These are phyloP conservation scores for Lodderomyces jiufengensis DNA, from an alignment of 1,139 yeast species.

Conservation along the genomic window DNA sequence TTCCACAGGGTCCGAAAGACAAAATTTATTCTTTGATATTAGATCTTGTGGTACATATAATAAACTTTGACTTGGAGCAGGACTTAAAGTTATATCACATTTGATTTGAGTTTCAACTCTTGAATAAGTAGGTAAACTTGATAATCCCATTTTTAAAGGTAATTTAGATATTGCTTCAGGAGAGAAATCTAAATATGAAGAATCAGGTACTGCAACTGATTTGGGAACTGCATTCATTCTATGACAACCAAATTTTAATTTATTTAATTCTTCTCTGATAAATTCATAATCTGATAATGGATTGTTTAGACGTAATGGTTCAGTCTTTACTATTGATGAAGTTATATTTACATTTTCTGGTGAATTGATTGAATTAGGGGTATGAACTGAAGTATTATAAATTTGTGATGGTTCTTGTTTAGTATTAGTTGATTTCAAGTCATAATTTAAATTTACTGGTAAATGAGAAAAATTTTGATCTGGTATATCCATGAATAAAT, in stretches of 20 bases:
- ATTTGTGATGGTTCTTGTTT: constrained; percentile 2
- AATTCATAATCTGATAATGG: constrained; percentile 15
- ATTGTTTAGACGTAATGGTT: background rate
- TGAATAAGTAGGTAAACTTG: constrained; percentile 71
- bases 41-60: constrained; percentile 83
- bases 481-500: constrained; percentile 21
- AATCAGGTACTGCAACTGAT: constrained; percentile 28
- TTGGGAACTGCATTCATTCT: constrained; percentile 39
- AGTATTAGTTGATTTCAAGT: background rate
- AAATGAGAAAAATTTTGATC: constrained; percentile 10
- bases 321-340: background rate
- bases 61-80: constrained; percentile 68
- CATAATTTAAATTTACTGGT: background rate
- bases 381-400: constrained; percentile 2
- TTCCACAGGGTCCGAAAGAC: constrained; percentile 48
- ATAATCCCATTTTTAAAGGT: constrained; percentile 57
- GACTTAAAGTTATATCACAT: constrained; percentile 60
- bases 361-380: constrained; percentile 7
- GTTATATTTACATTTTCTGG: constrained; percentile 3
- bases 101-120: constrained; percentile 96
- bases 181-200: constrained; percentile 38
- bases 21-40: constrained; percentile 81
- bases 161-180: constrained; percentile 36
- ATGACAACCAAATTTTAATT: constrained; percentile 54
- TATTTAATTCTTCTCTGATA: constrained; percentile 51